Base-by-base conservation (phyloP, 2,329 filamentous ascomycete species). In the Setomelanomma holmii region DNA sequence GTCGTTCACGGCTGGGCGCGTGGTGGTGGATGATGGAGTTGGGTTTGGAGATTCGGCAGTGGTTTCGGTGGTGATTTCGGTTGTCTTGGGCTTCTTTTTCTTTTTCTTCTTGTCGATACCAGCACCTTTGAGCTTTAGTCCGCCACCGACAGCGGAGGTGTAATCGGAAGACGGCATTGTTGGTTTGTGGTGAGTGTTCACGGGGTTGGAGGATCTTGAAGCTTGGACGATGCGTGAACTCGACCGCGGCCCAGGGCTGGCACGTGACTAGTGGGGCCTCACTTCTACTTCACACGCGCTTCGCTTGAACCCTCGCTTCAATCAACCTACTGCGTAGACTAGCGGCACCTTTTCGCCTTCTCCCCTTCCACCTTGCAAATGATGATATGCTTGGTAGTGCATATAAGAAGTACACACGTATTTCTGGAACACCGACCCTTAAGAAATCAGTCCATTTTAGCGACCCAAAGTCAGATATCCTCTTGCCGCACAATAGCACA, bases 101-200 rank as follows among this genome's bases (percentile, higher is more conserved):
- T 81, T 85, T 63, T 87, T 89, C 72, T 86, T 89, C 68, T 89
- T 86, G 60, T 85, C 79, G 67, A 72, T 66, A 40, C 84, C 87
- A 56, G 80, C 84, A 67, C 92, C 91, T 79, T 97, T 97, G 54
- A 97, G 84, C 72, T 91, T 93, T 27, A 97, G 84, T 55, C 88
- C 89, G 64, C 91, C 91, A 67, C 88, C 86, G 51, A 86, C 82
- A 55, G 84, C 82, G 50, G 85, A 78, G 41, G 82, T 76, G 79
- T 96, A 96, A 63, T 96, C 90, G 73, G 90, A 88, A 49, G 85
- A 82, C 20, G 87, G 84, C 89, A 92, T 92, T 34, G 49, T 53
- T 55, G 40, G 45, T 49, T 30, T 8, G 27, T 30, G 27, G 27
- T 30, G 27, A 10, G 10, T 8, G 27, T 30, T 8, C 27, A 30